Evolutionary conservation across 768 basidiomycete genomes (phyloP).

Genomic region (Fomitopsis pulvina): DNA sequence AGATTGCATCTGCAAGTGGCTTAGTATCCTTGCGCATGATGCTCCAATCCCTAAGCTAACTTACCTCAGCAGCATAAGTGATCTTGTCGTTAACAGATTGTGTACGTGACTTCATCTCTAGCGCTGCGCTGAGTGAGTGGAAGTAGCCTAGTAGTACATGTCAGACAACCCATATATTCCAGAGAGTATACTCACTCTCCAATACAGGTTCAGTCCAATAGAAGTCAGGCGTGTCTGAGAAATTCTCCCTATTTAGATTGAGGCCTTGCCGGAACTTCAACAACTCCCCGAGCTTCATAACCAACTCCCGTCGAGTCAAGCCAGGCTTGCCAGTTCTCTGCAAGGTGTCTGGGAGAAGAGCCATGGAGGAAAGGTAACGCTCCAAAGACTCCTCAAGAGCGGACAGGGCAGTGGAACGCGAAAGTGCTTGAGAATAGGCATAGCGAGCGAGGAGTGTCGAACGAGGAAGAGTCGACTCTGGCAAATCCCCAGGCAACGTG

Average conservation of each 20-base stretch:
- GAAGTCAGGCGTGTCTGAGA: constrained; percentile 84
- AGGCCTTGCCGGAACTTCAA: constrained; percentile 90
- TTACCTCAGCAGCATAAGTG: constrained; percentile 77
- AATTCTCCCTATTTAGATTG: constrained; percentile 85
- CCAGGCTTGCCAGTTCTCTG: constrained; percentile 80
- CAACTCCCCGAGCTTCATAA: constrained; percentile 87
- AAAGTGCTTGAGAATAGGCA: constrained; percentile 86
- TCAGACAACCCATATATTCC: background rate
- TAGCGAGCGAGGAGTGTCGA: constrained; percentile 83
- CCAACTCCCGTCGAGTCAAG: constrained; percentile 72
- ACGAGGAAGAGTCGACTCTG: constrained; percentile 49
- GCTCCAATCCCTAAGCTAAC: constrained; percentile 2
- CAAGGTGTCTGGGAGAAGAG: constrained; percentile 68
- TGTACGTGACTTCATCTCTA: constrained; percentile 82
- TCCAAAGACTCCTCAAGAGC: constrained; percentile 84
- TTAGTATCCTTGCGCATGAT: constrained; percentile 1
- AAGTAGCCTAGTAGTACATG: constrained; percentile 55
- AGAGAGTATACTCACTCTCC: constrained; percentile 49
- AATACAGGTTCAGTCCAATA: constrained; percentile 94
- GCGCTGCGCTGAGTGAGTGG: constrained; percentile 73
- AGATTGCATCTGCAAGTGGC: constrained; percentile 59
- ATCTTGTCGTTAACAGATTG: constrained; percentile 87
- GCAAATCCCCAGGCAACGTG: constrained; percentile 37
- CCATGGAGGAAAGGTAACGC: constrained; percentile 76
- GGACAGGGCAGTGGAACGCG: constrained; percentile 82